A percentile compares a stretch with the other conserved stretches of the same genome.
Conservation (phyloP, 208 protist species). For the Trypanosoma melophagium region DNA sequence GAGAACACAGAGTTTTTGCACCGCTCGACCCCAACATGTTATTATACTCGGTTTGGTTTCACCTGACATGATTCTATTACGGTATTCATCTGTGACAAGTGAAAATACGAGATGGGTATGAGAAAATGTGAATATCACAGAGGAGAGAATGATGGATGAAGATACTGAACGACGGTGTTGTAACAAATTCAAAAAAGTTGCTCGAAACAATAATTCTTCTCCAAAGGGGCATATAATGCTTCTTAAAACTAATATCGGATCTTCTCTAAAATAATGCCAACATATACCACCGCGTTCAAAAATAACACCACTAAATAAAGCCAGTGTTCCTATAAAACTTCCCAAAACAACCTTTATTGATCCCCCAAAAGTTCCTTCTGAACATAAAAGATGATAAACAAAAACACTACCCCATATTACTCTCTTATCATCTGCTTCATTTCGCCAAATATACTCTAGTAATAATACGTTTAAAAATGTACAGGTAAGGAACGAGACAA, state of each 20-base stretch:
- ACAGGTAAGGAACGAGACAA: slow-evolving; percentile 29
- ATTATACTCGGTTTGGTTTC: background rate
- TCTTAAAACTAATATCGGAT: slow-evolving; percentile 30
- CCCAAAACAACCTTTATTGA: slow-evolving; percentile 8
- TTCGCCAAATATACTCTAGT: slow-evolving; percentile 21
- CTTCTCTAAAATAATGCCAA: background rate
- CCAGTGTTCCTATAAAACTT: slow-evolving; percentile 30
- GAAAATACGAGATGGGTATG: slow-evolving; percentile 63
- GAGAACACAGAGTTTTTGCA: slow-evolving; percentile 15
- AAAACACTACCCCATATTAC: slow-evolving; percentile 13
- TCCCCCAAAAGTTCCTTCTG: background rate
- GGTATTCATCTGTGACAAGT: slow-evolving; percentile 36
- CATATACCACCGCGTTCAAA: slow-evolving; percentile 19
- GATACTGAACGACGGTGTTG: slow-evolving; percentile 23
- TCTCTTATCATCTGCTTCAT: background rate
- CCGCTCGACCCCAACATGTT: slow-evolving; percentile 20
- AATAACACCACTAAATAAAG: slow-evolving; percentile 50
- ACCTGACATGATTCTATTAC: background rate
- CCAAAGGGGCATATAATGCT: slow-evolving; percentile 62
- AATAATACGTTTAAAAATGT: slow-evolving; percentile 18
- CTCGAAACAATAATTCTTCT: slow-evolving; percentile 80
- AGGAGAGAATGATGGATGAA: slow-evolving; percentile 37
- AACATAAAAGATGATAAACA: background rate
- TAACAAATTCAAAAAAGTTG: slow-evolving; percentile 55
- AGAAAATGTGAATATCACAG: slow-evolving; percentile 60